Conservation (phyloP, 1,139 yeast genomes). For the Arxiozyma heterogenica region DNA sequence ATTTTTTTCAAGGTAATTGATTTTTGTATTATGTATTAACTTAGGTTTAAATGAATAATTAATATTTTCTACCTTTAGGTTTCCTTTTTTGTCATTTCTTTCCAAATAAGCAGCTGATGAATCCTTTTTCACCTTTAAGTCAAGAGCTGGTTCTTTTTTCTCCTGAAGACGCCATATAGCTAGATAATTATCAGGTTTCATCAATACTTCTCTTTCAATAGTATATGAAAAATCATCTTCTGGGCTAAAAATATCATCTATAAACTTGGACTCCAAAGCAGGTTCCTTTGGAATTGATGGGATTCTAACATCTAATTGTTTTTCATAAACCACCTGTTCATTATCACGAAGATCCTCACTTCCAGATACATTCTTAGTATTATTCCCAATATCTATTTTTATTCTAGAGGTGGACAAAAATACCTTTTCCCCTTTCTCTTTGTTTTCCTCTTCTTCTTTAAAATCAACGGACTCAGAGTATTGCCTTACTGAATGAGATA, state of each 20-base stretch:
- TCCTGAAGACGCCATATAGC: constrained; percentile 34
- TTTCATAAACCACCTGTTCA: not conserved
- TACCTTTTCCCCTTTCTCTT: not conserved
- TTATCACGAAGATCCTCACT: not conserved
- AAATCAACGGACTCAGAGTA: not conserved
- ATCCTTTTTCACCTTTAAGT: not conserved
- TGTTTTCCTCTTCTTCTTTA: not conserved
- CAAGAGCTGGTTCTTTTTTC: not conserved
- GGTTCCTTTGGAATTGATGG: constrained; percentile 12
- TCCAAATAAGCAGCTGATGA: not conserved
- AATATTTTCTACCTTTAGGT: not conserved
- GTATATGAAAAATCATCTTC: constrained; percentile 35
- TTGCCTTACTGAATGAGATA: not conserved
- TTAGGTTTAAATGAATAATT: constrained; percentile 21
- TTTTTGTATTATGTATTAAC: constrained; percentile 8
- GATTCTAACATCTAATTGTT: not conserved
- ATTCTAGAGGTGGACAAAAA: not conserved
- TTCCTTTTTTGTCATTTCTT: not conserved
- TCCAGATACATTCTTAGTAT: not conserved
- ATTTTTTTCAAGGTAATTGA: constrained; percentile 3
- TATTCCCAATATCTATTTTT: not conserved
- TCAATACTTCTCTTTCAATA: constrained; percentile 38
- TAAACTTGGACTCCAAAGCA: constrained; percentile 16
- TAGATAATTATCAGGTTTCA: constrained; percentile 27
- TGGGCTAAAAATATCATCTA: constrained; percentile 22